Percentiles rank a stretch among this genome's conserved stretches.
Conservation (phyloP, 148 eudicot genomes). For the Selenicereus undatus region DNA sequence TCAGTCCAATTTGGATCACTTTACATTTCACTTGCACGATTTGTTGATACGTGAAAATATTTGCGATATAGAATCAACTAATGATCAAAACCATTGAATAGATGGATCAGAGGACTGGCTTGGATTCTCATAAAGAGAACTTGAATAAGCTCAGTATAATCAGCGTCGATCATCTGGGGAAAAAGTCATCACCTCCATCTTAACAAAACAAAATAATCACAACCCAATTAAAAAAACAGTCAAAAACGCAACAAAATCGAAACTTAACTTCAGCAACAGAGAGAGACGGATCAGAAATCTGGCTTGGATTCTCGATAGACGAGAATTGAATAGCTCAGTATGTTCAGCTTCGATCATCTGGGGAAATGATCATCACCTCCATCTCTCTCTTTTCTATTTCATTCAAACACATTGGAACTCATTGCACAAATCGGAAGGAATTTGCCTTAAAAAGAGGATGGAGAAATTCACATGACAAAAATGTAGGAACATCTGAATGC, state of each 20-base stretch:
- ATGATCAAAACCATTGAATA: too few species aligned
- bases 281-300: slow-evolving; percentile 26
- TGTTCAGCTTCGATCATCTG: slow-evolving; percentile 31
- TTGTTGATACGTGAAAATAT: too few species aligned
- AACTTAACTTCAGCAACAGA: too few species aligned
- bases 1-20: too few species aligned
- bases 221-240: neutral
- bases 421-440: neutral
- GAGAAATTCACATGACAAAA: neutral
- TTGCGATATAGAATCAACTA: too few species aligned
- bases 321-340: slow-evolving; percentile 23
- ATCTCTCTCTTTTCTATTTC: slow-evolving; percentile 1
- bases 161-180: slow-evolving; percentile 44
- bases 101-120: slow-evolving; percentile 41
- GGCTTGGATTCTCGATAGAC: slow-evolving; percentile 30
- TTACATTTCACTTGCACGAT: too few species aligned
- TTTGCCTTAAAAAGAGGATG: too few species aligned
- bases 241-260: neutral
- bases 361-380: slow-evolving; percentile 35
- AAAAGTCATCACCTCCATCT: slow-evolving; percentile 31
- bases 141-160: slow-evolving; percentile 30
- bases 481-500: slow-evolving; percentile 37
- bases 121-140: slow-evolving; percentile 27
- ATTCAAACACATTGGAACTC: too few species aligned
- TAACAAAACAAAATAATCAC: neutral